Evolutionary conservation across 1,284 basidiomycete species (phyloP).

Genomic region (Microbotryum scabiosae): DNA sequence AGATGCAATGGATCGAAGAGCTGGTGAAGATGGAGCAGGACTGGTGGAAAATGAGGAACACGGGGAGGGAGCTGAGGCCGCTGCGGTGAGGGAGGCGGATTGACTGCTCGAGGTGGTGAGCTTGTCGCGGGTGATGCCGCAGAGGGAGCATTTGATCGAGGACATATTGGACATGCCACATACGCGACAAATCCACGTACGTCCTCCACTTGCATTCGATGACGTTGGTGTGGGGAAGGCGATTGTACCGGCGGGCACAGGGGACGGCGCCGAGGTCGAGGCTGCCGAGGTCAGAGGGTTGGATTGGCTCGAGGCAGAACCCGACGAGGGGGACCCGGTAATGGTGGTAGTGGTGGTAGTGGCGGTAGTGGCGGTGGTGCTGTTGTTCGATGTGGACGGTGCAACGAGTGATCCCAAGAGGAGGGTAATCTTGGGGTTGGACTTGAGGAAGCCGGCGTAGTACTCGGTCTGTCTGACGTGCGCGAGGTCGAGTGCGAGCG

Average conservation of each 20-base stretch:
- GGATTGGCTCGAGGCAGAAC: neutral
- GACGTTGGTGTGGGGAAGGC: conserved; percentile 11
- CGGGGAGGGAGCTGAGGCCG: conserved; percentile 33
- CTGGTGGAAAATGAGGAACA: conserved; percentile 1
- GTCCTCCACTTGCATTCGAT: conserved; percentile 38
- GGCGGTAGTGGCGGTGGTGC: neutral
- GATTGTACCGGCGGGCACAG: neutral
- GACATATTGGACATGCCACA: conserved; percentile 67
- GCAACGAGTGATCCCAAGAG: conserved; percentile 44
- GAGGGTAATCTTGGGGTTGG: conserved; percentile 80
- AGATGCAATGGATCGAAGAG: conserved; percentile 8
- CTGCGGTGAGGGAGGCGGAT: conserved; percentile 3
- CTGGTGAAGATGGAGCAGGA: neutral
- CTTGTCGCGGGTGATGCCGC: conserved; percentile 47
- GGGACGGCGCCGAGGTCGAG: neutral
- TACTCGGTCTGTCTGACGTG: conserved; percentile 71
- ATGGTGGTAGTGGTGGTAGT: conserved; percentile 21
- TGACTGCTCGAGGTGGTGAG: neutral
- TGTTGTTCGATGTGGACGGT: neutral
- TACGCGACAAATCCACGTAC: conserved; percentile 69
- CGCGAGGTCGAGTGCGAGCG: conserved; percentile 49
- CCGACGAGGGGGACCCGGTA: neutral
- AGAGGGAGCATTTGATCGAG: conserved; percentile 57
- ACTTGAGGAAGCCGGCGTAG: conserved; percentile 86
- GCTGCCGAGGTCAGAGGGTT: neutral